Conservation (phyloP, 306 rosid species). For the Neltuma alba region DNA sequence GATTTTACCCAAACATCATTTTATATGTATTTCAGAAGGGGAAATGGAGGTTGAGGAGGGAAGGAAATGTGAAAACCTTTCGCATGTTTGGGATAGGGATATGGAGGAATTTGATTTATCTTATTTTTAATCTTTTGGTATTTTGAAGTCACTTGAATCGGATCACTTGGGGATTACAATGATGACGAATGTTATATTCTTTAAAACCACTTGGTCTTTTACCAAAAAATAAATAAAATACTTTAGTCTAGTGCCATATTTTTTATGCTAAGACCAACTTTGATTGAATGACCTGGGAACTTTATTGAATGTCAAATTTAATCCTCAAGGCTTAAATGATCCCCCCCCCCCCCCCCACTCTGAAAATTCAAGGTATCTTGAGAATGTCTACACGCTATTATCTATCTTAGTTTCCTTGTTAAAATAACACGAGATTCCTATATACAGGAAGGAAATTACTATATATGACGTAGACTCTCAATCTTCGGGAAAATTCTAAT, state of each 20-base stretch:
- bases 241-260: not conserved
- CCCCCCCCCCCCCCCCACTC: too few species aligned
- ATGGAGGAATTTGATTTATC: not conserved
- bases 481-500: too few species aligned
- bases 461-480: not conserved
- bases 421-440: not conserved
- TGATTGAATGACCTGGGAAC: not conserved
- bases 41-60: not conserved
- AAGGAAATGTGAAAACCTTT: not conserved
- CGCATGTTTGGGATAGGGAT: not conserved
- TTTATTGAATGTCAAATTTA: not conserved
- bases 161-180: not conserved
- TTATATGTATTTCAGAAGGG: too few species aligned
- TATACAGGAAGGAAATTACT: not conserved
- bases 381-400: too few species aligned
- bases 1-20: too few species aligned
- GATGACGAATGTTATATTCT: not conserved
- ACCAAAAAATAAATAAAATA: not conserved
- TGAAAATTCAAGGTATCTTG: not conserved
- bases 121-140: not conserved
- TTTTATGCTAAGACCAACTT: not conserved
- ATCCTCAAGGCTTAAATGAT: too few species aligned
- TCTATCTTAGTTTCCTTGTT: not conserved
- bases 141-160: not conserved
- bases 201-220: not conserved